phyloP scores from a whole-genome alignment of 179 eudicot species.

The Carnegiea gigantea region DNA sequence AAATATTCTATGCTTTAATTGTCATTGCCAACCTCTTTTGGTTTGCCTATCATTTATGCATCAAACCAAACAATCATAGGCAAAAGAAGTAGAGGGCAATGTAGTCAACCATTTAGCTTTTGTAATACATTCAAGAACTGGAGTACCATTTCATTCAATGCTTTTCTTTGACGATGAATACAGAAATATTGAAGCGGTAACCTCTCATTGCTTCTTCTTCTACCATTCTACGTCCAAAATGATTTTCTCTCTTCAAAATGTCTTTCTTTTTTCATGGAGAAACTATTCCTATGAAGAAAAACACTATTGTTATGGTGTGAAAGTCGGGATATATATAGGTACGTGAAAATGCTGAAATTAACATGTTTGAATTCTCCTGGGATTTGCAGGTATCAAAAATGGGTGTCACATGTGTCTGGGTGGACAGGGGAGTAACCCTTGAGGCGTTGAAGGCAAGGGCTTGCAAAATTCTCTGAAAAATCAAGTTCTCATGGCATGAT shows the following conservation, averaged over 20 bases:
- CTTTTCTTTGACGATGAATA: conserved; percentile 22
- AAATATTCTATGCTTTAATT: background rate
- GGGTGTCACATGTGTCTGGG: conserved; percentile 23
- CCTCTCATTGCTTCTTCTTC: background rate
- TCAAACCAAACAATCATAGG: background rate
- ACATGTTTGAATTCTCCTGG: background rate
- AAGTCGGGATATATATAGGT: background rate
- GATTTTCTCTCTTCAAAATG: background rate
- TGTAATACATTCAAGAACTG: conserved; percentile 14
- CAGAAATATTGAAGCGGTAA: conserved; percentile 22
- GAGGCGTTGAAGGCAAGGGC: conserved; percentile 20
- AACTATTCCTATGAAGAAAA: background rate
- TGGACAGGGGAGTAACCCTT: conserved; percentile 22
- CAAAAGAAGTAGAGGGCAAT: background rate
- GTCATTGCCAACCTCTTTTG: no score
- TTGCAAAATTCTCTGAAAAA: conserved; percentile 18
- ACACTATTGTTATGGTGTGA: background rate
- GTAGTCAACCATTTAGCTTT: background rate
- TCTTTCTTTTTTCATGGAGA: no score
- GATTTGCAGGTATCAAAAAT: conserved; percentile 19
- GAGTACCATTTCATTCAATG: conserved; percentile 18
- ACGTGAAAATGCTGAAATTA: conserved; percentile 1
- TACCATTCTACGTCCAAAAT: background rate
- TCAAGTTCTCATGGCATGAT: conserved; percentile 5
- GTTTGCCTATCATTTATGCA: no score